These are phyloP conservation scores for Cordyceps cicadae DNA, from an alignment of 2,329 filamentous ascomycete species.

Conservation along the genomic window DNA sequence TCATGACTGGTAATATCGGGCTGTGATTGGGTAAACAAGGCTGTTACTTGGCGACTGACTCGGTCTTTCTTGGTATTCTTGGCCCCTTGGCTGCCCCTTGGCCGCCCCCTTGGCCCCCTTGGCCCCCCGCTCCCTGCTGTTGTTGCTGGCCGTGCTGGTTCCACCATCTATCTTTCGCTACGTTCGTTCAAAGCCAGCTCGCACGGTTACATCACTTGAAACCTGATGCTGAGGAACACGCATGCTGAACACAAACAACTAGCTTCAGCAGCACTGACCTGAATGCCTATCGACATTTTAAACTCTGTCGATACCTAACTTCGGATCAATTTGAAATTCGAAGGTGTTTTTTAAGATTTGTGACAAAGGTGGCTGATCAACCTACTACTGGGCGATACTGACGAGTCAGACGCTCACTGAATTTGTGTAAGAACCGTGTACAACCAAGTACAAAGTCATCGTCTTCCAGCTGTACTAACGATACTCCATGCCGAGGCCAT, in stretches of 20 bases:
- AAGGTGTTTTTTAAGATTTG: too few species aligned
- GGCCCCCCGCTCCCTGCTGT: too few species aligned
- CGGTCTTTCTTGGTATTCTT: not conserved
- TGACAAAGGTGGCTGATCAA: too few species aligned
- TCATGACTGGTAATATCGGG: too few species aligned
- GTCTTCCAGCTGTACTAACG: too few species aligned
- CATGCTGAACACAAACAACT: not conserved
- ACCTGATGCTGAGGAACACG: not conserved
- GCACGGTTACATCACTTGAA: not conserved
- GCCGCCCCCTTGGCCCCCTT: too few species aligned
- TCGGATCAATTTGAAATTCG: too few species aligned
- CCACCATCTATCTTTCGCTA: not conserved
- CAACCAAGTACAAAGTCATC: too few species aligned
- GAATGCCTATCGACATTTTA: not conserved
- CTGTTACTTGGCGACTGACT: not conserved
- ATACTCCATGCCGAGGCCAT: too few species aligned
- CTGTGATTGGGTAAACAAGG: not conserved
- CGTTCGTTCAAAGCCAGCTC: not conserved
- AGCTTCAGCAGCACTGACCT: not conserved
- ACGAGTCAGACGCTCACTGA: too few species aligned
- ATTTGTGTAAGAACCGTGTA: too few species aligned
- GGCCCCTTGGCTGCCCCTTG: slow-evolving; percentile 4
- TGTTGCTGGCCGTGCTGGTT: not conserved
- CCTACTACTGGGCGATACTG: too few species aligned
- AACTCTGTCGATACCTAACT: not conserved